Percentiles rank a stretch among this genome's conserved stretches.
Conservation (phyloP, 176 grass and related monocot genomes). For the Zoysia japonica region DNA sequence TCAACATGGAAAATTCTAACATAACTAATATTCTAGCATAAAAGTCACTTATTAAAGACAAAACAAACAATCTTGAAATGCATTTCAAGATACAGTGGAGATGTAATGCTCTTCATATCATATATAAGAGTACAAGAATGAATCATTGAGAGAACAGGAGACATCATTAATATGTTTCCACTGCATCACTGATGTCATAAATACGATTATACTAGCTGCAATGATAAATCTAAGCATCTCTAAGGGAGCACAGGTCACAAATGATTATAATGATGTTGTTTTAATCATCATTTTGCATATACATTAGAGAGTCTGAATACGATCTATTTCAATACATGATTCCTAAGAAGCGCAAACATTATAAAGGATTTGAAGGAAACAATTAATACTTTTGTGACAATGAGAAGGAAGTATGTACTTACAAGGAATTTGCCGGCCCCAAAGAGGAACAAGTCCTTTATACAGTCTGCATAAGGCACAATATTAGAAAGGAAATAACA, state of each 20-base stretch:
- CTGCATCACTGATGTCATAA: neutral
- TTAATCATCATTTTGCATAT: neutral
- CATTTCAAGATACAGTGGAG: too few species aligned
- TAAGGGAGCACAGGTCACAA: neutral
- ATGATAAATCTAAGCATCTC: neutral
- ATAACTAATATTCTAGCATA: too few species aligned
- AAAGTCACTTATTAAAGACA: too few species aligned
- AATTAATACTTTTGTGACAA: neutral
- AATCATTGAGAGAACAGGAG: neutral
- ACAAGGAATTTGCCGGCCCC: constrained; percentile 84
- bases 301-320: neutral
- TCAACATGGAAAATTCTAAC: too few species aligned
- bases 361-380: neutral
- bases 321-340: neutral
- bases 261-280: neutral
- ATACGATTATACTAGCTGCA: neutral
- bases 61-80: too few species aligned
- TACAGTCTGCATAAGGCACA: constrained; percentile 61
- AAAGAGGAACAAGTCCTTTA: constrained; percentile 83
- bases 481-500: constrained; percentile 8
- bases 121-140: neutral
- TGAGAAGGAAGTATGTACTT: constrained; percentile 27
- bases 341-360: neutral
- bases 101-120: too few species aligned
- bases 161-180: neutral